phyloP scores from a whole-genome alignment of 495 filamentous ascomycete genomes.

The Xylaria grammica region DNA sequence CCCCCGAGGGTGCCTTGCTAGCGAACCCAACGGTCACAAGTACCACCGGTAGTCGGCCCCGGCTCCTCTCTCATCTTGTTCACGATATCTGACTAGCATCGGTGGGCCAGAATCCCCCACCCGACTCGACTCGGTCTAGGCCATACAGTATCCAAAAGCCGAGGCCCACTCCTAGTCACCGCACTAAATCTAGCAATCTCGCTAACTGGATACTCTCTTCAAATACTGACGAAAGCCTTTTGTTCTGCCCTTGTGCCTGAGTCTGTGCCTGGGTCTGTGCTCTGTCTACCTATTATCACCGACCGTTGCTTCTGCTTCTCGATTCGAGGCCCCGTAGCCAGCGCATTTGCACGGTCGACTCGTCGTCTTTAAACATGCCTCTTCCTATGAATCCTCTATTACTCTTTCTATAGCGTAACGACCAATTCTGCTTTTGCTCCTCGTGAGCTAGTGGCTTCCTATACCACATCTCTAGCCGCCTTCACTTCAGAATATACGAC shows the following conservation, averaged over 20 bases:
- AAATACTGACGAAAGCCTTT: constrained; percentile 16
- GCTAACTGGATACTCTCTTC: constrained; percentile 12
- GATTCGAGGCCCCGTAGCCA: not conserved
- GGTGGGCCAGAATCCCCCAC: constrained; percentile 20
- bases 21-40: not conserved
- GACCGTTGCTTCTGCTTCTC: not conserved
- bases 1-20: not conserved
- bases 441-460: not conserved
- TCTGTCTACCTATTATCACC: not conserved
- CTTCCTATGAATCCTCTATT: not conserved
- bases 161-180: constrained; percentile 18
- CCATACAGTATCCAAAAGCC: not conserved
- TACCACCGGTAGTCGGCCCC: not conserved
- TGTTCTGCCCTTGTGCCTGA: too few relatives aligned
- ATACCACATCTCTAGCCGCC: not conserved
- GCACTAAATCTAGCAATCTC: constrained; percentile 17
- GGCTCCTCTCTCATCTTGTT: not conserved
- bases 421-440: not conserved
- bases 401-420: constrained; percentile 4
- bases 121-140: not conserved
- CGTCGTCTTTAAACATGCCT: constrained; percentile 17
- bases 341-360: constrained; percentile 1
- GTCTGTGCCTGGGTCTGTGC: constrained; percentile 6
- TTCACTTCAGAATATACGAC: not conserved
- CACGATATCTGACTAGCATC: not conserved